A percentile compares a stretch with the other conserved stretches of the same genome.
Conservation (phyloP, 2,329 filamentous ascomycete species). For the Cytospora piceae region DNA sequence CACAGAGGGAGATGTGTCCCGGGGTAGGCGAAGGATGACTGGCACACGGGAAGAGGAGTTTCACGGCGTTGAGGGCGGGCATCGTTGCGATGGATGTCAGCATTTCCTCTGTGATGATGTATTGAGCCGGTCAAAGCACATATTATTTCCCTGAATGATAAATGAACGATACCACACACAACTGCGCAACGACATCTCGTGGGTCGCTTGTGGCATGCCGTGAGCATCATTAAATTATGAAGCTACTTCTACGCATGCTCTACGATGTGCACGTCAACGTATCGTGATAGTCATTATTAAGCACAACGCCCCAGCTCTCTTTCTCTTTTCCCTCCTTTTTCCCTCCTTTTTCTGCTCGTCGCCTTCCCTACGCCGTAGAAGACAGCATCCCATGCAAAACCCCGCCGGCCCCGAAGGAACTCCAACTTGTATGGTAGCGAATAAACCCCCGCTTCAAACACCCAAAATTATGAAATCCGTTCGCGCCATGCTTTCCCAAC, state of each 20-base stretch:
- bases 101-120: background rate
- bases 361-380: background rate
- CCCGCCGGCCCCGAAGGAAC: background rate
- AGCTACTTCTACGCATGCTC: constrained; percentile 5
- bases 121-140: background rate
- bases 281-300: constrained; percentile 19
- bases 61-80: constrained; percentile 26
- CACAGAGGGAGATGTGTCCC: no score
- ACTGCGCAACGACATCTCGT: background rate
- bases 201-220: background rate
- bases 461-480: background rate
- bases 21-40: background rate
- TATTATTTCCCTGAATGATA: background rate
- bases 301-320: background rate
- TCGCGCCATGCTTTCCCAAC: constrained; percentile 6
- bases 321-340: background rate
- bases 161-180: background rate
- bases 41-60: background rate
- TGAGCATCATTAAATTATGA: background rate
- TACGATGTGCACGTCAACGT: constrained; percentile 16
- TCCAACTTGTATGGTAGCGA: background rate
- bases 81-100: constrained; percentile 6
- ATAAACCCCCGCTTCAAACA: background rate
- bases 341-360: background rate
- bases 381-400: background rate